phyloP scores from a whole-genome alignment of 2,329 filamentous ascomycete species.

The Eutypa lata region DNA sequence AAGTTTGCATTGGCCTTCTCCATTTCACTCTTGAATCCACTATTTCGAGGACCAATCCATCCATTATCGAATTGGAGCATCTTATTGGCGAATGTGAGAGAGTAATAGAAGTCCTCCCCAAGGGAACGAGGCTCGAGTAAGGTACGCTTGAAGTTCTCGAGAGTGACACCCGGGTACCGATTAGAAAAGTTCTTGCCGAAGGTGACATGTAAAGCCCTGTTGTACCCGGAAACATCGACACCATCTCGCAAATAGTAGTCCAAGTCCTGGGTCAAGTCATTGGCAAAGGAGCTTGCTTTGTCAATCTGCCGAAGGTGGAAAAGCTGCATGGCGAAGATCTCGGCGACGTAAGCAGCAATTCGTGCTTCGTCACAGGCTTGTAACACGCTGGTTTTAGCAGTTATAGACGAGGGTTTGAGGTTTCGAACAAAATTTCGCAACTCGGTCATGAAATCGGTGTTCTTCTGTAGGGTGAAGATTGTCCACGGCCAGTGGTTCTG shows the following conservation, averaged over 20 bases:
- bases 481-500: slow-evolving; percentile 97
- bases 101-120: slow-evolving; percentile 80
- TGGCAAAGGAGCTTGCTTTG: slow-evolving; percentile 62
- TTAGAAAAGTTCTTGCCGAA: slow-evolving; percentile 79
- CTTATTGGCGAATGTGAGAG: slow-evolving; percentile 69
- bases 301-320: slow-evolving; percentile 80
- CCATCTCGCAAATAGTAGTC: slow-evolving; percentile 78
- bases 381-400: slow-evolving; percentile 52
- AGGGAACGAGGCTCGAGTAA: slow-evolving; percentile 61
- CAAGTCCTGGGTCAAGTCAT: slow-evolving; percentile 69
- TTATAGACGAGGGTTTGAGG: slow-evolving; percentile 49
- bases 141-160: slow-evolving; percentile 81
- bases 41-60: slow-evolving; percentile 67
- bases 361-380: slow-evolving; percentile 61
- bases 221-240: slow-evolving; percentile 77
- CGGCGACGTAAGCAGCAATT: slow-evolving; percentile 78
- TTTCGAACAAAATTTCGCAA: slow-evolving; percentile 67
- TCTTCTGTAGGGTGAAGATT: slow-evolving; percentile 73
- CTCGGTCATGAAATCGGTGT: slow-evolving; percentile 68
- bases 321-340: slow-evolving; percentile 87
- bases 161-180: slow-evolving; percentile 69
- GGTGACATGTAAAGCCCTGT: slow-evolving; percentile 80
- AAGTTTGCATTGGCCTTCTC: slow-evolving; percentile 85
- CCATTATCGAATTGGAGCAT: slow-evolving; percentile 74
- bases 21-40: slow-evolving; percentile 81